Base-by-base conservation (phyloP, 768 basidiomycete genomes). In the Ramaria sp. region DNA sequence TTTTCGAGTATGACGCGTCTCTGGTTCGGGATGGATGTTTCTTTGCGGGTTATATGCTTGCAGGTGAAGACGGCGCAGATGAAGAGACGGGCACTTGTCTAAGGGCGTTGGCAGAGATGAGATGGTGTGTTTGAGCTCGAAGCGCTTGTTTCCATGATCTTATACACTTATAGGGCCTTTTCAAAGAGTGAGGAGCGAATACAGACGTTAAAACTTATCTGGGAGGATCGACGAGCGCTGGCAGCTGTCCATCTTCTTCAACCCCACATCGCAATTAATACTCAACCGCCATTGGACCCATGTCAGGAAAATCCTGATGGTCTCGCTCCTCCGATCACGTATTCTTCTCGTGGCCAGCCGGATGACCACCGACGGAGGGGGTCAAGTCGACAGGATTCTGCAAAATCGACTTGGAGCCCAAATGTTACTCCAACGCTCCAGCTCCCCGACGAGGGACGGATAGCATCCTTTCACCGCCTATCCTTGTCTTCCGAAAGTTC, bases 1-100 rank as follows among this genome's bases (percentile, higher is more conserved):
- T 95, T 60, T 91, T 96, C 63, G 76, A 75, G 61, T 94, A 85
- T 74, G 93, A 97, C 64, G 79, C 90, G 1, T 84, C 85, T 18
- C 74, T 94, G 3, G 81, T 93, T 51, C 79, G 88, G 18, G 92
- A 95, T 61, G 93, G 93, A 3, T 89, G 85, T 62, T 95, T 85
- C 74, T 94, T 85, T 61, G 88, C 88, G 3, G 90, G 82, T 1
- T 78, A 85, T 58, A 69, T 92, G 37, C 76, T 89, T 5, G 87
- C 86, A 0, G 62, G 68, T 34, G 81, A 78, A 55, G 65, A 69
- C 7, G 79, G 77, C 8, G 57, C 69, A 15, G 70, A 78, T 4
- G 81, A 83, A 16, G 76, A 81, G 52, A 68, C 73, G 20, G 65
- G 72, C 28, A 57, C 70, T 24, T 94, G 88, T 62, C 70, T 93